Base-by-base conservation (phyloP, 768 basidiomycete species). In the Tricholoma matsutake region DNA sequence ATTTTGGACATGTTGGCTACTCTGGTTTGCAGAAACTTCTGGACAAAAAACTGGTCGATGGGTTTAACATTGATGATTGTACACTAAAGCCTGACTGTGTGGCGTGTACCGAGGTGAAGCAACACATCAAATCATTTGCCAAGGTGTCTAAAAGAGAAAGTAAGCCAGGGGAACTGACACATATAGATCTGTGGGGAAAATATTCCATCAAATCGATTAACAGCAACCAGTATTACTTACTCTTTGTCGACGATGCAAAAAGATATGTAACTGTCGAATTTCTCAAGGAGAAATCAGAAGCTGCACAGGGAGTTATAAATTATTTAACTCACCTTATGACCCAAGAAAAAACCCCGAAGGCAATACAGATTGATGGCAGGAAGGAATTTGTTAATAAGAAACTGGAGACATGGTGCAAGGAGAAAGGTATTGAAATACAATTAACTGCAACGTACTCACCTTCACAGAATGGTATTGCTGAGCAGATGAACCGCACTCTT, bases 401-500 rank as follows among this genome's bases (percentile, higher is more conserved):
- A n/a, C n/a, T n/a, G 32, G 28, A 53, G 13, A 20, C 1, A 10
- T 53, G 28, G 52, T 53, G 52, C 13, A 29, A 34, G 2, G 28
- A 29, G 28, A 3, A 35, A 6, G 52, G 59, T 18, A 54, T 60
- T 2, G 28, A 32, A 25, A 31, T 60, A n/a, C n/a, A n/a, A n/a
- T n/a, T n/a, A n/a, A n/a, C n/a, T n/a, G n/a, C n/a, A n/a, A n/a
- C n/a, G n/a, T 8, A 60, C 41, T 54, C 59, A 60, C 71, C 1
- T 29, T 53, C 28, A 16, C 52, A 53, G 25, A 64, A 64, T 25
- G 53, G 63, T n/a, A 41, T 52, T 13, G 57, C 35, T n/a, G 53
- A 64, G 45, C 45, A 34, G 22, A 45, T 45, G 11, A 61, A 64
- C 29, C 14, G 57, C 1, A 61, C 60, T 13, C 37, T 39, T 18